Evolutionary conservation across 495 filamentous ascomycete genomes (phyloP).

Genomic region (Penicillium taxi): DNA sequence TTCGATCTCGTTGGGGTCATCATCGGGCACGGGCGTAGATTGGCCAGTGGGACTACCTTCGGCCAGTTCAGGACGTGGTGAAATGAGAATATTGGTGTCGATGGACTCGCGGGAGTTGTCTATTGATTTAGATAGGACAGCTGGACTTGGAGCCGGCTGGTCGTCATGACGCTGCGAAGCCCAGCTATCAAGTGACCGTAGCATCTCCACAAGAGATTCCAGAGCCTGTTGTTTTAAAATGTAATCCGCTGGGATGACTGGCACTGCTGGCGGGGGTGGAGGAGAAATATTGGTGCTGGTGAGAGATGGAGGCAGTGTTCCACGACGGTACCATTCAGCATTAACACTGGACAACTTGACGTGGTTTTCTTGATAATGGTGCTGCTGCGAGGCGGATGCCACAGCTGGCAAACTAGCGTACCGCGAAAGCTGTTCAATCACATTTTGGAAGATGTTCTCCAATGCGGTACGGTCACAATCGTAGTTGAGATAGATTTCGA

Average conservation of each 20-base stretch:
- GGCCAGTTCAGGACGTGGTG: slow-evolving; percentile 49
- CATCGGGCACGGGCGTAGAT: slow-evolving; percentile 70
- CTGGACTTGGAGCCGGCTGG: slow-evolving; percentile 32
- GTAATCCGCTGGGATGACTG: slow-evolving; percentile 73
- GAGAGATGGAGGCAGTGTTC: slow-evolving; percentile 77
- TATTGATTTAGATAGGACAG: slow-evolving; percentile 52
- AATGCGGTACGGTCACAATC: slow-evolving; percentile 89
- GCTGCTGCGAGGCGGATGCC: slow-evolving; percentile 69
- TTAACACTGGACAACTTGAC: slow-evolving; percentile 46
- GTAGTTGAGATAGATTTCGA: slow-evolving; percentile 97
- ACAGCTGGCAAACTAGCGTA: slow-evolving; percentile 67
- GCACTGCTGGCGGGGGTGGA: slow-evolving; percentile 37
- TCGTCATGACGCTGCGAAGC: slow-evolving; percentile 68
- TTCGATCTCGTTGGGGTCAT: slow-evolving; percentile 86
- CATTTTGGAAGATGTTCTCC: slow-evolving; percentile 91
- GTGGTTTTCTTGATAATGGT: slow-evolving; percentile 72
- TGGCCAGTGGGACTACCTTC: slow-evolving; percentile 43
- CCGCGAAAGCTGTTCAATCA: slow-evolving; percentile 87
- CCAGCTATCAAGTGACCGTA: slow-evolving; percentile 90
- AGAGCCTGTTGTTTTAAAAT: slow-evolving; percentile 79
- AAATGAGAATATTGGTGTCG: slow-evolving; percentile 53
- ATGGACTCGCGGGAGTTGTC: slow-evolving; percentile 78
- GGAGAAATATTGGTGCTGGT: slow-evolving; percentile 64
- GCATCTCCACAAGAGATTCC: slow-evolving; percentile 76
- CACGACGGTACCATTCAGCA: slow-evolving; percentile 76